Evolutionary conservation across 2,329 filamentous ascomycete species (phyloP), one percentile per base, ranked within the genome.

Genomic region (Colletotrichum kahawae): DNA sequence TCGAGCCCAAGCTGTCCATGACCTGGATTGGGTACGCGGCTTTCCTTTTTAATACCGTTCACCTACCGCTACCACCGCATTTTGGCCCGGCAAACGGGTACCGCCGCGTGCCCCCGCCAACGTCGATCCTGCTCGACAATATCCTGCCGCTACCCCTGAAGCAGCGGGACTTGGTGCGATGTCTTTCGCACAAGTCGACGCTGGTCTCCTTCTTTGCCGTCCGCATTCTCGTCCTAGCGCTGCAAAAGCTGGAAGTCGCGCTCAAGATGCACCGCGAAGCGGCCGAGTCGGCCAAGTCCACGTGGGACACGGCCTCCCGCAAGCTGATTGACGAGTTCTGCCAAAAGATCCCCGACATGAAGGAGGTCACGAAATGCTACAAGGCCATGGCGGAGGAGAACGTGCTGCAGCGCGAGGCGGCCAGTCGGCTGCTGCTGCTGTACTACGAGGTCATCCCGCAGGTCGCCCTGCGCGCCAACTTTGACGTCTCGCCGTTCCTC

Each of bases 1-100:
- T 98, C 77, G 96, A 98, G 56, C 96, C 97, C 0, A 98, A 98
- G 81, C 89, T 97, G 7, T 97, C 95, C 4, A 93, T 95, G 59
- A 97, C 95, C 0, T 99, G 97, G 97, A 94, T 98, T 78, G 96
- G 96, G 56, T 98, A 97, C 82, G 95, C 95, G 0, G 92, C 95
- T 0, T 95, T 98, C 77, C 85, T 99, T 7, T 98, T 97, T 83
- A 94, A 94, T 76, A 92, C 93, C 1, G 92, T 98, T 60, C 90
- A 93, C 72, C 87, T 97, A 43, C 92, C 93, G 2, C 87, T 98
- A 3, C 96, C 96, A 3, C 82, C 86, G 31, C 90, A 90, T 75
- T 95, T 96, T 80, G 95, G 95, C 14, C 91, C 92, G 78, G 88
- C 88, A 54, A 88, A 90, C 14, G 88, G 87, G 56, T 93, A 92